Evolutionary conservation across 73 alveolate species (phyloP).

Genomic region (Tetrahymena thermophila): DNA sequence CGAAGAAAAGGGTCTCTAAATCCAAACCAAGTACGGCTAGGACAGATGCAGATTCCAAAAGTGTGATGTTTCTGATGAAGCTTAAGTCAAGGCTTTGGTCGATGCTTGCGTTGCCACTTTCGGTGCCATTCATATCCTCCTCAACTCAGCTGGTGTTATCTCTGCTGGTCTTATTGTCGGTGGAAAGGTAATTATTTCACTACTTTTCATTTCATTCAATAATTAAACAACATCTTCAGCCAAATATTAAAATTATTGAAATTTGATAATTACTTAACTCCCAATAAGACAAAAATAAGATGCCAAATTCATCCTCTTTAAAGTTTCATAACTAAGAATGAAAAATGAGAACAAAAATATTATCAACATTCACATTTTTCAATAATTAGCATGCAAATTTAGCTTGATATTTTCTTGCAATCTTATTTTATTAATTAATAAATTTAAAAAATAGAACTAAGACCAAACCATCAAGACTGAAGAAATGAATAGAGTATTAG

Average conservation of each 20-base stretch:
- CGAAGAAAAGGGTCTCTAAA: conserved; percentile 49
- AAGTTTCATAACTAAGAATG: too few species aligned
- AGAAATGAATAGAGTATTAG: conserved; percentile 48
- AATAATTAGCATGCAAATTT: too few species aligned
- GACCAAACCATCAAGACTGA: conserved; percentile 42
- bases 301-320: not conserved
- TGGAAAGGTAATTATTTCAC: not conserved
- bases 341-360: too few species aligned
- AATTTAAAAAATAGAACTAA: not conserved
- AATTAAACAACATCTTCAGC: not conserved
- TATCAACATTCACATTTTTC: not conserved
- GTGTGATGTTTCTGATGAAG: conserved; percentile 67
- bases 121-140: conserved; percentile 65
- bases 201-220: too few species aligned
- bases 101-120: conserved; percentile 49
- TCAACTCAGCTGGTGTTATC: conserved; percentile 84
- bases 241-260: not conserved
- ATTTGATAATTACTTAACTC: not conserved
- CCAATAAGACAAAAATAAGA: not conserved
- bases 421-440: not conserved
- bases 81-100: conserved; percentile 51
- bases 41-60: conserved; percentile 47
- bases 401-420: not conserved
- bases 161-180: conserved; percentile 49
- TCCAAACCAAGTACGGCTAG: conserved; percentile 8